These are phyloP conservation scores for Spathaspora passalidarum DNA, from an alignment of 805 yeast species.

Conservation along the genomic window DNA sequence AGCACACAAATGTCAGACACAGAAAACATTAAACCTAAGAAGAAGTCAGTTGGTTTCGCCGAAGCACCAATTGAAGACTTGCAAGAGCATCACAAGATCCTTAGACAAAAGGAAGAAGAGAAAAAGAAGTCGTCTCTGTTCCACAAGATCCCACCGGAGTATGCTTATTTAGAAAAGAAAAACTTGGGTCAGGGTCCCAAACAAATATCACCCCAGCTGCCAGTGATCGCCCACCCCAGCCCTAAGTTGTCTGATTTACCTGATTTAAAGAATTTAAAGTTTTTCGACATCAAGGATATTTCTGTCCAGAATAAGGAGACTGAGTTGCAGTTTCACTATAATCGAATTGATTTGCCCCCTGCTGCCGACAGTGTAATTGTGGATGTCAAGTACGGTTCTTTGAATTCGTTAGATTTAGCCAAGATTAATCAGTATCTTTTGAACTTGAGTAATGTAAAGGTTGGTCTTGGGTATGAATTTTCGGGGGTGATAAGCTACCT, in stretches of 20 bases:
- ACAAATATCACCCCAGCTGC: slow-evolving; percentile 15
- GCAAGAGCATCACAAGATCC: slow-evolving; percentile 29
- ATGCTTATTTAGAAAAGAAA: slow-evolving; percentile 31
- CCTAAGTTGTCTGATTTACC: slow-evolving; percentile 1
- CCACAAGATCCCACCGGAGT: slow-evolving; percentile 41
- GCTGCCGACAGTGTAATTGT: slow-evolving; percentile 49
- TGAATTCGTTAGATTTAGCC: slow-evolving; percentile 66
- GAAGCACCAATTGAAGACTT: slow-evolving; percentile 35
- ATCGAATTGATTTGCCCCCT: slow-evolving; percentile 48
- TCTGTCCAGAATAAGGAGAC: slow-evolving; percentile 41
- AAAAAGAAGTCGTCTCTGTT: slow-evolving; percentile 28
- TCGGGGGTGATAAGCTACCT: slow-evolving; percentile 57
- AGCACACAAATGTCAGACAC: not conserved
- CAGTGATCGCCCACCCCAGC: not conserved
- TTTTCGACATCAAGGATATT: slow-evolving; percentile 50
- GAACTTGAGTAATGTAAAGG: slow-evolving; percentile 50
- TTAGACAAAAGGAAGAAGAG: slow-evolving; percentile 25
- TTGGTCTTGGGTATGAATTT: slow-evolving; percentile 71
- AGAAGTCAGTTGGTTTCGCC: slow-evolving; percentile 39
- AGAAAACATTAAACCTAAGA: slow-evolving; percentile 3
- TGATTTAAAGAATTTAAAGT: slow-evolving; percentile 45
- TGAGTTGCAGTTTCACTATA: slow-evolving; percentile 52
- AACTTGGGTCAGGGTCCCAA: slow-evolving; percentile 24
- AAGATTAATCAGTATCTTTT: slow-evolving; percentile 53
- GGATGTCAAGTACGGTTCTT: slow-evolving; percentile 54